A percentile compares a stretch with the other conserved stretches of the same genome.
Evolutionary conservation across 2,329 filamentous ascomycete genomes (phyloP).

Genomic region (Sclerotinia trifoliorum): DNA sequence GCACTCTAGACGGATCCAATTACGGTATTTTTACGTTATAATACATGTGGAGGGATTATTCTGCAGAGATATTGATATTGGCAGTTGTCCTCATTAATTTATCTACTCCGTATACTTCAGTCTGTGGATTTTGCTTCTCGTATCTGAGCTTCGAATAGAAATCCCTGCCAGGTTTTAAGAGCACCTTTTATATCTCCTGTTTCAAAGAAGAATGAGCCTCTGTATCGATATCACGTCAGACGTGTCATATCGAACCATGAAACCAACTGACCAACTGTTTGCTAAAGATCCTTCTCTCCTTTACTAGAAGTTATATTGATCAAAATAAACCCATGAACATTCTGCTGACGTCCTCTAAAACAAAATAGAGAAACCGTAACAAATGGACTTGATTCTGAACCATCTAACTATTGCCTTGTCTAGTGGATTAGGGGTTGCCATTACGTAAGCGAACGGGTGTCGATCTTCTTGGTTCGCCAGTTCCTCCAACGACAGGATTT

Average conservation of each 20-base stretch:
- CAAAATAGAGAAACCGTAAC: neutral
- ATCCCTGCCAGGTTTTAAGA: neutral
- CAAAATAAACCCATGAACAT: neutral
- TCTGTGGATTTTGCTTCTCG: neutral
- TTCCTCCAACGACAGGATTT: neutral
- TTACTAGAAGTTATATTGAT: neutral
- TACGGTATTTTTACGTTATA: neutral
- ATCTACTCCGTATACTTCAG: neutral
- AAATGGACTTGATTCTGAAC: neutral
- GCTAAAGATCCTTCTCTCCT: neutral
- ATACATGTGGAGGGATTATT: neutral
- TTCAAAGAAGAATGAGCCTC: neutral
- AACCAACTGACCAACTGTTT: neutral
- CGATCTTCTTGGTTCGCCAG: neutral
- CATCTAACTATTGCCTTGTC: too few species aligned
- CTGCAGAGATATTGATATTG: neutral
- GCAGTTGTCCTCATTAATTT: neutral
- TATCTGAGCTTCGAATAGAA: neutral
- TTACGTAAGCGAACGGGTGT: neutral
- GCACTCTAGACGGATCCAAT: neutral
- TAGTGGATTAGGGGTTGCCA: conserved; percentile 5
- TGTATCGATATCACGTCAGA: conserved; percentile 5
- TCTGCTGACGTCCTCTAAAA: neutral
- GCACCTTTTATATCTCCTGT: conserved; percentile 8
- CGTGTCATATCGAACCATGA: neutral